Evolutionary conservation across 2,329 filamentous ascomycete species (phyloP).

Genomic region (Pseudogymnoascus sp.): DNA sequence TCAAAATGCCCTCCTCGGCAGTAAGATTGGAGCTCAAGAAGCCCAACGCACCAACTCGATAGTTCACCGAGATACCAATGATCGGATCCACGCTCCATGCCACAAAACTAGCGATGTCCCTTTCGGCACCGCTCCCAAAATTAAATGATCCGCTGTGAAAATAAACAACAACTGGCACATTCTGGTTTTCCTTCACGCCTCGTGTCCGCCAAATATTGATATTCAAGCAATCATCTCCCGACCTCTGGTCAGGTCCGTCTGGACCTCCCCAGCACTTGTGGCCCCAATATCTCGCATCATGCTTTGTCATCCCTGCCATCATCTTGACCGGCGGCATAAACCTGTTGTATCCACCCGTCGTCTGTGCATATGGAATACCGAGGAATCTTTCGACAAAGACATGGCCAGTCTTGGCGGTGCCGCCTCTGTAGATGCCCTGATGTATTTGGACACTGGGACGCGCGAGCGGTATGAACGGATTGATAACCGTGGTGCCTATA

Average conservation of each 20-base stretch:
- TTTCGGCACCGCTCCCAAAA: slow-evolving; percentile 43
- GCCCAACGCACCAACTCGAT: slow-evolving; percentile 59
- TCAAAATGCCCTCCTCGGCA: slow-evolving; percentile 49
- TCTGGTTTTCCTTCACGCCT: slow-evolving; percentile 20
- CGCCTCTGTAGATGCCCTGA: slow-evolving; percentile 5
- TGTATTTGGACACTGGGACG: slow-evolving; percentile 1
- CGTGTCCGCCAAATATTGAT: slow-evolving; percentile 41
- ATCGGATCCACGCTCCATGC: slow-evolving; percentile 45
- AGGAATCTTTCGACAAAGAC: slow-evolving; percentile 37
- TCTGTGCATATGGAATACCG: slow-evolving; percentile 42
- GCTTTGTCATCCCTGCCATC: slow-evolving; percentile 15
- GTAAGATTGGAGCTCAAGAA: slow-evolving; percentile 55
- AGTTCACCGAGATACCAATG: slow-evolving; percentile 51
- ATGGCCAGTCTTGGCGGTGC: slow-evolving; percentile 16
- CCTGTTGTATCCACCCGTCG: slow-evolving; percentile 39
- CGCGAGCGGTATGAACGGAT: slow-evolving; percentile 1
- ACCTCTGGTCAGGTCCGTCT: slow-evolving; percentile 14
- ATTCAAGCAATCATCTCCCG: slow-evolving; percentile 47
- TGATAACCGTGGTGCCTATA: background rate
- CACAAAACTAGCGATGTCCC: slow-evolving; percentile 56
- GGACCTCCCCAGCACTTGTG: background rate
- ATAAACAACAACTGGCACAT: slow-evolving; percentile 50
- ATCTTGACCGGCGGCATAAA: slow-evolving; percentile 40
- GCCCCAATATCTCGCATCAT: background rate
- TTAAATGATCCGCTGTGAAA: slow-evolving; percentile 60